These are phyloP conservation scores for Solanum chiquidenum DNA, from an alignment of 257 asterid genomes.

Conservation along the genomic window DNA sequence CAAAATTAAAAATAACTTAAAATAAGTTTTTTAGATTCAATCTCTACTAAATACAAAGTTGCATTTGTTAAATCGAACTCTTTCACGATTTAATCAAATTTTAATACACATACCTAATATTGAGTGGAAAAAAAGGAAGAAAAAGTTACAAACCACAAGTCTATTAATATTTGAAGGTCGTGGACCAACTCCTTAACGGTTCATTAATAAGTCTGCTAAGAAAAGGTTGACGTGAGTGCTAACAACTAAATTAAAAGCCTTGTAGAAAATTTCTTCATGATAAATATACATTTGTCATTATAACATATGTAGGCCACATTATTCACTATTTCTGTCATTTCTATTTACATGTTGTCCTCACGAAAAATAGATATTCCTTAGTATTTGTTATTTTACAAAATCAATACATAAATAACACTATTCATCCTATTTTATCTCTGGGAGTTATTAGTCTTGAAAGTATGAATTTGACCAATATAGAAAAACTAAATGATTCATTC, in stretches of 20 bases:
- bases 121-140: not conserved
- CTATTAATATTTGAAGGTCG: not conserved
- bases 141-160: not conserved
- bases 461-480: not conserved
- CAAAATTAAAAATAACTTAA: no score
- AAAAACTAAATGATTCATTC: no score
- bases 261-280: not conserved
- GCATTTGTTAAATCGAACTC: fast-evolving
- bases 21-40: not conserved
- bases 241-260: not conserved
- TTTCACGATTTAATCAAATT: not conserved
- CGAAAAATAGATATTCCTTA: no score
- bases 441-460: no score
- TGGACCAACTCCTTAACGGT: not conserved
- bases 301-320: not conserved
- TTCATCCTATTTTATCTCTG: no score
- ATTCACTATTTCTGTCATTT: not conserved
- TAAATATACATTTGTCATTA: not conserved
- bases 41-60: not conserved
- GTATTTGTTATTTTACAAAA: no score
- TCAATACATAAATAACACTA: no score
- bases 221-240: not conserved
- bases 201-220: not conserved
- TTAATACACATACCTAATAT: not conserved
- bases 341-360: fast-evolving